Base-by-base conservation (phyloP, 2,329 filamentous ascomycete genomes). In the Lomentospora prolificans region DNA sequence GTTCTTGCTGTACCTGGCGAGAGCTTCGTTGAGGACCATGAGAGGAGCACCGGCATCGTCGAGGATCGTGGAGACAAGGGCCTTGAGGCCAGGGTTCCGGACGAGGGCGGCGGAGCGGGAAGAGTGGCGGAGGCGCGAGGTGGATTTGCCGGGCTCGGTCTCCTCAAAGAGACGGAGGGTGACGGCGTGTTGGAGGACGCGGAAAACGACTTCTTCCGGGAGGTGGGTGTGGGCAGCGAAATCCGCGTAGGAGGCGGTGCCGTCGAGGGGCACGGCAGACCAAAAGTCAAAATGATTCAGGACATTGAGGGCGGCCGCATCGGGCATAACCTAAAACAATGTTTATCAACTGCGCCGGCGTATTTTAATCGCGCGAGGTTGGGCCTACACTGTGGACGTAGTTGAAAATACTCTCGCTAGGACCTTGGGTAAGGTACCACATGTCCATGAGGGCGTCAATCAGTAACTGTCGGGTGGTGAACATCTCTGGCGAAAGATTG, bases 111-210 rank as follows among this genome's bases (percentile, higher is more conserved):
- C 72, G 1, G 79, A 83, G 1, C 74, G 72, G 1, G 77, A 75
- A 2, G 78, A 82, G 63, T 85, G 82, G 5, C 53, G 39, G 24
- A 55, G 19, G 19, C 27, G 19, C n/a, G 41, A 12, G 7, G 74
- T 75, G 58, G 84, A 74, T 2, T 72, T 58, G 1, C 75, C 75
- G 0, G 76, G 74, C 4, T 65, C 64, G 1, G 75, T 72, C 60
- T 84, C 80, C 46, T 67, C 63, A 65, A 85, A 82, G 57, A 84
- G 72, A 9, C 71, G 69, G 60, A 75, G 78, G 10, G 79, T 82
- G 72, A 83, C 82, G 39, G 75, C 78, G 63, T 82, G 75, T 6
- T 80, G 76, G 27, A 81, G 65, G 5, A 78, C 66, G 50, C 78
- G 75, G 10, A 73, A 71, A 17, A 81, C 68, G 61, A 80, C 79